Percentiles rank a stretch among this genome's conserved stretches.
Conservation (phyloP, 805 yeast species). For the Kodamaea lidongshanica region DNA sequence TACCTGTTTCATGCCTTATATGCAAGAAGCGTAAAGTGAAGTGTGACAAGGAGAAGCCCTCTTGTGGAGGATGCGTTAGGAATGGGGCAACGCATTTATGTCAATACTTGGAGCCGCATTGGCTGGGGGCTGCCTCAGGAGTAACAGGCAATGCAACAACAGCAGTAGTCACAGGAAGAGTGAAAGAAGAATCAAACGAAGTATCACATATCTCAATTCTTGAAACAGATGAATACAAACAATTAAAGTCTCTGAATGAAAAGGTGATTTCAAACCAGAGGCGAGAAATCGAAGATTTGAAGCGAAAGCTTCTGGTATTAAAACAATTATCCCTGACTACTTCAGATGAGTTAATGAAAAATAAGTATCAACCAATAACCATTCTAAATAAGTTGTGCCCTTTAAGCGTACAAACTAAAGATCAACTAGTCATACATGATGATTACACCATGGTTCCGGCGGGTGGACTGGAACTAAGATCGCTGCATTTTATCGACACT, state of each 20-base stretch:
- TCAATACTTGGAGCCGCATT: conserved; percentile 35
- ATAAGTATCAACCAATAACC: conserved; percentile 8
- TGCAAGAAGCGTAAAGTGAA: conserved; percentile 39
- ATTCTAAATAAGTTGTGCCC: conserved; percentile 21
- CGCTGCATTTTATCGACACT: conserved; percentile 15
- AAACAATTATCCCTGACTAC: conserved; percentile 9
- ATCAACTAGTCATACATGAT: conserved; percentile 12
- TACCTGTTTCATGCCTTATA: conserved; percentile 35
- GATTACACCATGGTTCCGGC: conserved; percentile 13
- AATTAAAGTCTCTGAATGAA: conserved; percentile 15
- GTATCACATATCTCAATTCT: conserved; percentile 4
- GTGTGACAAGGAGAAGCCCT: conserved; percentile 37
- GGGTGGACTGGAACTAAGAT: conserved; percentile 2
- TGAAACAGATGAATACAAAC: conserved; percentile 15
- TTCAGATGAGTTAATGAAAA: conserved; percentile 1
- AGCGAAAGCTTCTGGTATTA: conserved; percentile 20
- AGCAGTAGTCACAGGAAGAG: too few relatives aligned
- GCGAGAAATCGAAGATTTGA: conserved; percentile 27
- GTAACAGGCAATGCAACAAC: too few relatives aligned
- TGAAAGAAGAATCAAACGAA: neutral
- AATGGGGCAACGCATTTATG: conserved; percentile 38
- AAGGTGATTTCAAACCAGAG: conserved; percentile 21
- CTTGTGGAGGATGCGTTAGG: conserved; percentile 36
- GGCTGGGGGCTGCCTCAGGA: conserved; percentile 19
- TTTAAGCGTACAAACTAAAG: conserved; percentile 6